Conservation (phyloP, 768 basidiomycete species). For the Lactarius tabidus region DNA sequence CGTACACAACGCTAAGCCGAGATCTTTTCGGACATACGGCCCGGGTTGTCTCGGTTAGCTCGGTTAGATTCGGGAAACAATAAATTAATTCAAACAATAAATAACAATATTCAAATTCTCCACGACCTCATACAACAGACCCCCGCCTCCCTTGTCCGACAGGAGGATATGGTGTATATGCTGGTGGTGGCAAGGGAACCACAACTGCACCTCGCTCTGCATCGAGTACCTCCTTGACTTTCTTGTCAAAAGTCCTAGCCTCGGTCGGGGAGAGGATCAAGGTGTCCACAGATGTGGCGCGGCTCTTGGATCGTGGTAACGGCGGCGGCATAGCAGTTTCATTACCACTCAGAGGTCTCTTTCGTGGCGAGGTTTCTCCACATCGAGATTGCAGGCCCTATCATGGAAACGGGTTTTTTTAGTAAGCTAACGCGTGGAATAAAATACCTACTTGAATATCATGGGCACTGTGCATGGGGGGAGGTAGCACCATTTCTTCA, state of each 20-base stretch:
- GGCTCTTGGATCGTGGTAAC: background rate
- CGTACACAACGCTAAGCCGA: background rate
- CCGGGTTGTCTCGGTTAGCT: background rate
- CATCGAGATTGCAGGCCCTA: background rate
- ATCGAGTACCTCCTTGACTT: background rate
- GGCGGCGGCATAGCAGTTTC: background rate
- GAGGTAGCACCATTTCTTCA: constrained; percentile 14
- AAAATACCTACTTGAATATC: constrained; percentile 15
- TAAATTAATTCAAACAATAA: background rate
- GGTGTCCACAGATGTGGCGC: background rate
- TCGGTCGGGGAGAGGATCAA: background rate
- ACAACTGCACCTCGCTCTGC: background rate
- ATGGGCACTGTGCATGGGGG: constrained; percentile 17
- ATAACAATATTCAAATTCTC: background rate
- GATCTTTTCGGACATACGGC: background rate
- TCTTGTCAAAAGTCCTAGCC: background rate
- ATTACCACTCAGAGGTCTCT: background rate
- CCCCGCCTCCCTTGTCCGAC: constrained; percentile 17
- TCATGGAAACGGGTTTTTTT: background rate
- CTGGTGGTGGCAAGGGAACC: constrained; percentile 19
- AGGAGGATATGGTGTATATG: constrained; percentile 13
- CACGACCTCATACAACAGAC: constrained; percentile 2
- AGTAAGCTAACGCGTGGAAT: background rate
- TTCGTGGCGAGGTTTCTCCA: background rate
- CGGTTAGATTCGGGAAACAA: background rate